Base-by-base conservation (phyloP, 2,329 filamentous ascomycete genomes). In the Epichloe glyceriae region DNA sequence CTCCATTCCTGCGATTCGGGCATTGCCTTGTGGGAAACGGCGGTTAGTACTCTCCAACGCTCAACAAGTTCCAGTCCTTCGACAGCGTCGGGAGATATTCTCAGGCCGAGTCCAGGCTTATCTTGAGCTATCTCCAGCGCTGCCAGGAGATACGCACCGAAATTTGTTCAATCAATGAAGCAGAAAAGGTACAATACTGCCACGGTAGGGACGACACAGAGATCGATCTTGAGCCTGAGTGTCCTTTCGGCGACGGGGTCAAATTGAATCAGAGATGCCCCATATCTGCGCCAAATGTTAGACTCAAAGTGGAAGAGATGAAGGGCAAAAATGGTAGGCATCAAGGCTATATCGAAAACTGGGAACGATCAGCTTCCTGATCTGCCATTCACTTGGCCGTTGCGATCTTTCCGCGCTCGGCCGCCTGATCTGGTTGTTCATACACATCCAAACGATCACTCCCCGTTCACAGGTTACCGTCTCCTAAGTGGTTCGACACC, bases 151-250 rank as follows among this genome's bases (percentile, higher is more conserved):
- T 17, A 43, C 68, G 60, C 60, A 82, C 82, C 83, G 38, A 88
- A 83, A 54, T 86, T 87, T 22, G 83, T 80, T n/a, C 83, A 74
- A 58, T 86, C 83, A 55, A 86, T 85, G 64, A 86, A 86, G 66
- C 82, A 86, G 59, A 86, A 86, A 0, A 86, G 72, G 58, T 86
- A 87, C 3, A 87, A 67, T 0, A 86, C 52, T 0, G 82, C 68
- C 0, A 86, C 81, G 0, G 79, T 84, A 0, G 84, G 83, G 0
- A 86, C 70, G 43, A 85, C 76, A 57, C 71, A 76, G 5, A 84
- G 57, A 57, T 87, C 83, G 46, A 86, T 80, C 62, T 86, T 86
- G 58, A 67, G 65, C 7, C 80, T 70, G 22, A 86, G 69, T 48
- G 70, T 73, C 7, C 71, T 63, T 60, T 85, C 83, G 2, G 76